Percentiles rank a stretch among this genome's conserved stretches.
These are phyloP conservation scores for Parasarocladium wereldwijsianum DNA, from an alignment of 2,329 filamentous ascomycete genomes.

Conservation along the genomic window DNA sequence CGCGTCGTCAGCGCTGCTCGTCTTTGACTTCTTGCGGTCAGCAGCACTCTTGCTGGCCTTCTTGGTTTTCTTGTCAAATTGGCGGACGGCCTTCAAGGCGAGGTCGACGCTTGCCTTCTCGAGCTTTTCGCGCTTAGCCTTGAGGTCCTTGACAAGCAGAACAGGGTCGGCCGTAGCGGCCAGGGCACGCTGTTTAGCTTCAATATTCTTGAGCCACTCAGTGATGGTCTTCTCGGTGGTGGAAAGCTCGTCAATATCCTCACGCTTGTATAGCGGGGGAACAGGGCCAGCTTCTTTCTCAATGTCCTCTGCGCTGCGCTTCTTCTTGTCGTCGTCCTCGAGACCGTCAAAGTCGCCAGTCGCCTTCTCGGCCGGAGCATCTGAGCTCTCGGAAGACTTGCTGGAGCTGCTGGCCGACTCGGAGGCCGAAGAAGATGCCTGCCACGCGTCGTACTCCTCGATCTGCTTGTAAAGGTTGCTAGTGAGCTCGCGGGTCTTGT, in stretches of 20 bases:
- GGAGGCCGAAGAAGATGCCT: conserved; percentile 36
- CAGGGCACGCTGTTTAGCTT: conserved; percentile 57
- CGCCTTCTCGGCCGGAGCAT: conserved; percentile 29
- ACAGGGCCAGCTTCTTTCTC: conserved; percentile 33
- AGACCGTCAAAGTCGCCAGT: conserved; percentile 55
- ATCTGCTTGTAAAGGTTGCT: conserved; percentile 57
- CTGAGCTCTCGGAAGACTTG: conserved; percentile 22
- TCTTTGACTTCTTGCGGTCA: conserved; percentile 14
- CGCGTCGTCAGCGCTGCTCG: conserved; percentile 17
- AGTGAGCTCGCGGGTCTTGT: conserved; percentile 56
- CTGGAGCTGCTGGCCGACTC: conserved; percentile 27
- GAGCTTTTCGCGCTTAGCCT: conserved; percentile 53
- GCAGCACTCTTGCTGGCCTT: conserved; percentile 27
- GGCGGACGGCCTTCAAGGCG: conserved; percentile 51
- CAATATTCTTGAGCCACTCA: conserved; percentile 62
- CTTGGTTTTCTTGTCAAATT: conserved; percentile 32
- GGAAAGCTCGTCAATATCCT: conserved; percentile 55
- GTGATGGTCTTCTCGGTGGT: conserved; percentile 45
- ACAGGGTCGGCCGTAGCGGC: conserved; percentile 58
- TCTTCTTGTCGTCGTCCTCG: conserved; percentile 49
- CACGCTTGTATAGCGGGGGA: conserved; percentile 54
- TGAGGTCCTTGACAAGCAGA: conserved; percentile 57
- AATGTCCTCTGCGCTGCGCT: conserved; percentile 27
- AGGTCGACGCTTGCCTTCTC: conserved; percentile 56
- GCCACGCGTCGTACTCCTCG: conserved; percentile 47